Base-by-base conservation (phyloP, 192 early-diverging fungal genomes). In the Coemansia sp. region DNA sequence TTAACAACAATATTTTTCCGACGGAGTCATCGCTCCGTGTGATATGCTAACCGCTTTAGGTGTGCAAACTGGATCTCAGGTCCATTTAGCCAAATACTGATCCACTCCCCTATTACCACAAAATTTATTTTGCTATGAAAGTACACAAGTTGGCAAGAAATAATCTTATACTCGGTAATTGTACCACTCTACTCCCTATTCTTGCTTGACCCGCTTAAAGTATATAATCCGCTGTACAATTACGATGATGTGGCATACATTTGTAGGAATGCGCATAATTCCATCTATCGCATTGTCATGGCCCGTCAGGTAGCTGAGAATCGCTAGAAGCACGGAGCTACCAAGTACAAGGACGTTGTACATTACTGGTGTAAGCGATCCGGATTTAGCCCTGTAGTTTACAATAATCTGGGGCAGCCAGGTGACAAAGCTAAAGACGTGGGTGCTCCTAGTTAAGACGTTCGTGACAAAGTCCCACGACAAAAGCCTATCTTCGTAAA, bases 321-420 rank as follows among this genome's bases (percentile, higher is more conserved):
- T 2, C 21, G 40, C 23, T 35, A 33, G 17, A 60, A 35, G 28
- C 40, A 60, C 42, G 14, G 28, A 40, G 44, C 14, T 8, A n/a
- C 42, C 38, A 3, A 60, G 35, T 28, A 14, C 8, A 58, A 55
- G 17, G 6, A 60, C 2, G 21, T 44, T 42, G 55, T 46, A 60
- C n/a, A 30, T 52, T 9, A 58, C 42, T 58, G 57, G 40, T 19
- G 52, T 42, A 40, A 68, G 55, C 33, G 26, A 32, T 13, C 65
- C 65, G 1, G 37, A 66, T 32, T 46, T 42, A 0, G 66, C 33
- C 11, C 33, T 55, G n/a, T 26, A 40, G 10, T 68, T 61, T 0
- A 68, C 42, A 9, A 68, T 30, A 16, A 68, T 19, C 66, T 68
- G 66, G 30, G 66, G 66, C 57, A 68, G n/a, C 53, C 57, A 58